Conservation (phyloP, 176 grass and related monocot species). For the Zizania latifolia region DNA sequence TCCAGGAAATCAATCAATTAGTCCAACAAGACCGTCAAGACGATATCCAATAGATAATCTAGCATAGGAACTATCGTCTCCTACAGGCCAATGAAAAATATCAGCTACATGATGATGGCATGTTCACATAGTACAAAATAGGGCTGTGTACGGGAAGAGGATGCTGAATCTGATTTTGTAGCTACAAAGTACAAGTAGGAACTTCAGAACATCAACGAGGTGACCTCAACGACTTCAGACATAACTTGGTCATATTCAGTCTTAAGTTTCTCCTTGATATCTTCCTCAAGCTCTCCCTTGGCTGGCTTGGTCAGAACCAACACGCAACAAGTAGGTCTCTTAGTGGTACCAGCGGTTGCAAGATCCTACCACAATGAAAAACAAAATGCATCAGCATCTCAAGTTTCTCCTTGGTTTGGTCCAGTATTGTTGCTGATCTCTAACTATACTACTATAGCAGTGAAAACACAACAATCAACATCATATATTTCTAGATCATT, state of each 20-base stretch:
- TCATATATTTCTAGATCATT: background rate
- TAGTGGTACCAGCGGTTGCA: conserved; percentile 64
- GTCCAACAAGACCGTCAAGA: background rate
- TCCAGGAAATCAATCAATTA: background rate
- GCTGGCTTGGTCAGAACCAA: conserved; percentile 60
- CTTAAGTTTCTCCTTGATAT: conserved; percentile 65
- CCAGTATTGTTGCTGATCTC: background rate
- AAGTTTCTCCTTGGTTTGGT: background rate
- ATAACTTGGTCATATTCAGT: conserved; percentile 52
- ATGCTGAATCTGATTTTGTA: background rate
- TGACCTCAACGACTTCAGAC: conserved; percentile 53
- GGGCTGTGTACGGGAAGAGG: background rate
- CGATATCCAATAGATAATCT: background rate
- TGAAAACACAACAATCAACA: background rate
- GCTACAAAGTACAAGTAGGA: too few species aligned
- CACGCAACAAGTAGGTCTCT: conserved; percentile 84
- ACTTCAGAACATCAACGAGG: conserved; percentile 52
- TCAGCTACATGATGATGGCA: background rate
- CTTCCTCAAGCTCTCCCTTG: conserved; percentile 52
- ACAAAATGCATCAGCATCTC: background rate
- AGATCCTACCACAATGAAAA: conserved; percentile 41
- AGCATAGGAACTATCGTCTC: background rate
- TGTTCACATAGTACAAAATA: background rate
- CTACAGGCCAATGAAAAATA: background rate
- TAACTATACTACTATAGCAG: conserved; percentile 33